Evolutionary conservation across 2,329 filamentous ascomycete genomes (phyloP).

Genomic region (Aspergillus brasiliensis): DNA sequence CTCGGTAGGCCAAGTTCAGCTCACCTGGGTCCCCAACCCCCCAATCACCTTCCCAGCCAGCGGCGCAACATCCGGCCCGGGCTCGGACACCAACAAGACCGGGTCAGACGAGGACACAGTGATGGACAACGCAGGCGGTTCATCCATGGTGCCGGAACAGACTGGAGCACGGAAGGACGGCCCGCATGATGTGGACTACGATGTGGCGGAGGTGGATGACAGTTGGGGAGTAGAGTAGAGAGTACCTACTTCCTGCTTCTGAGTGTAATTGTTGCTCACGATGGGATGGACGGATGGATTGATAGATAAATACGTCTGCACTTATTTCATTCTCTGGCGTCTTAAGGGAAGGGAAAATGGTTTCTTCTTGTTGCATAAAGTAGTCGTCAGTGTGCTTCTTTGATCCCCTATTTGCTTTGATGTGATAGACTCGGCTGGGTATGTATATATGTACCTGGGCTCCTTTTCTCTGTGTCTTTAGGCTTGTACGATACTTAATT

Average conservation of each 20-base stretch:
- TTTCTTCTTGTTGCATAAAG: no score
- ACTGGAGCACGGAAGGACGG: slow-evolving; percentile 21
- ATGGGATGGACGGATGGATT: background rate
- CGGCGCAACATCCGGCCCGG: slow-evolving; percentile 11
- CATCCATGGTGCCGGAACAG: slow-evolving; percentile 8
- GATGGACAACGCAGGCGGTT: slow-evolving; percentile 31
- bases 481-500: no score
- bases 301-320: background rate
- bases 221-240: slow-evolving; percentile 38
- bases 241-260: background rate
- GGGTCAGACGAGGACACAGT: slow-evolving; percentile 30
- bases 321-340: no score
- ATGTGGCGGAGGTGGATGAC: slow-evolving; percentile 54
- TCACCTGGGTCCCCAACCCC: slow-evolving; percentile 55
- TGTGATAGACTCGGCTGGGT: no score
- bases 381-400: no score
- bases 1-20: slow-evolving; percentile 55
- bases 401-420: no score
- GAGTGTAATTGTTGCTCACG: background rate
- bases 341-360: no score
- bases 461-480: no score
- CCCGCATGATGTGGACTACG: slow-evolving; percentile 50
- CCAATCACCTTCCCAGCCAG: slow-evolving; percentile 25
- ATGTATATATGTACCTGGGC: no score
- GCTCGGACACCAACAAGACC: slow-evolving; percentile 28